phyloP scores from a whole-genome alignment of 2,329 filamentous ascomycete species.

The Plenodomus biglobosus region DNA sequence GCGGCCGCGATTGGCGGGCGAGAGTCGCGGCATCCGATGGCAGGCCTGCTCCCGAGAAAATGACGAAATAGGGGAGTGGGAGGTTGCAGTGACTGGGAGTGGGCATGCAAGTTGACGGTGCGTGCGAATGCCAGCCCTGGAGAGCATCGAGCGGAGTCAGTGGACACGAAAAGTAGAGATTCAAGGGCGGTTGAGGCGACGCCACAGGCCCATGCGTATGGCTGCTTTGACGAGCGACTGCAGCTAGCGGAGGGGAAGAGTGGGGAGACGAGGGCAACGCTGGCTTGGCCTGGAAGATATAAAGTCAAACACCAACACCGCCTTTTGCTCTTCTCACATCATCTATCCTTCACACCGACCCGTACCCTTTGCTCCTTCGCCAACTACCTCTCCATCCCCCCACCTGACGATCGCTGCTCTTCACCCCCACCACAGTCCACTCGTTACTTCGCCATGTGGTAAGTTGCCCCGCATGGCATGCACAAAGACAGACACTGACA shows the following conservation, averaged over 20 bases:
- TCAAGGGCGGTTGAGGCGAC: slow-evolving; percentile 23
- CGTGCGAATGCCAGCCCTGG: slow-evolving; percentile 7
- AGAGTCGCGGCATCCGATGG: slow-evolving; percentile 17
- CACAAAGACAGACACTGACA: slow-evolving; percentile 18
- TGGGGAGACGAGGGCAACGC: slow-evolving; percentile 30
- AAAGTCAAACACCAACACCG: slow-evolving; percentile 42
- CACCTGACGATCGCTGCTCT: slow-evolving; percentile 34
- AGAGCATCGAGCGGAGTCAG: slow-evolving; percentile 12
- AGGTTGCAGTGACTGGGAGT: slow-evolving; percentile 13
- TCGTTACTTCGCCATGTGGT: slow-evolving; percentile 43
- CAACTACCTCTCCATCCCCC: slow-evolving; percentile 18
- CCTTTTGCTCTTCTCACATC: slow-evolving; percentile 38
- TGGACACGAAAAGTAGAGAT: slow-evolving; percentile 24
- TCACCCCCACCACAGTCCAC: slow-evolving; percentile 26
- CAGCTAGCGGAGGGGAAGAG: slow-evolving; percentile 30
- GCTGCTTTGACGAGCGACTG: slow-evolving; percentile 19
- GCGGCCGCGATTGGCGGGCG: slow-evolving; percentile 23
- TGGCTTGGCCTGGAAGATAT: slow-evolving; percentile 37
- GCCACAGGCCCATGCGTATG: slow-evolving; percentile 30
- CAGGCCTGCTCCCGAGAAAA: slow-evolving; percentile 14
- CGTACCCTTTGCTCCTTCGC: slow-evolving; percentile 16
- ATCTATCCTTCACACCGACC: slow-evolving; percentile 16
- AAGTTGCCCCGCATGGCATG: slow-evolving; percentile 33
- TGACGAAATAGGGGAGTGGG: slow-evolving; percentile 36
- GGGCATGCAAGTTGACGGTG: slow-evolving; percentile 12